Evolutionary conservation across 192 early-diverging fungal genomes (phyloP), one percentile per base, ranked within the genome.

Genomic region (Powellomyces hirtus): DNA sequence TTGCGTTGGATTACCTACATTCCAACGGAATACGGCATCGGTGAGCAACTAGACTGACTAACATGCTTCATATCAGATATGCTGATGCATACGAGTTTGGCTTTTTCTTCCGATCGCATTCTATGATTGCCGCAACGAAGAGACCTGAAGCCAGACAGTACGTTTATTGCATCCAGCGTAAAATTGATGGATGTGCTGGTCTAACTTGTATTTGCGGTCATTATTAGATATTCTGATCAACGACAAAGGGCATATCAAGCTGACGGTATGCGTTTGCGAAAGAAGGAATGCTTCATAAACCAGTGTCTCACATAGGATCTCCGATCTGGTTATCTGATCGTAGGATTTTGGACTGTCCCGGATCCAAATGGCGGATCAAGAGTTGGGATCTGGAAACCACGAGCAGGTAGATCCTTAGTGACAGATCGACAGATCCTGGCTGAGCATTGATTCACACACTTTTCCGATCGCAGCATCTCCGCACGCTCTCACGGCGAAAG

Each of bases 1-100:
- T 94, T 14, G 95, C 96, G 1, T 83, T 98, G 11, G 92, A 94
- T 66, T 96, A 96, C 67, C 72, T 98, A 42, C 96, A 98, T 74
- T 53, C 76, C 11, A 92, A 94, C 62, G 91, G 93, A 6, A 98
- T 98, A 46, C 89, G 88, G 18, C 94, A 98, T 71, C 78, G 94
- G 37, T 92, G 90, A 59, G 79, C 36, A 18, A 14, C 13, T 72
- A 8, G 5, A 20, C 20, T 5, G 5, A 56, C 5, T 16, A 56
- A 30, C 6, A 56, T 18, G 29, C 29, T 56, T 56, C 4, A n/a
- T n/a, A n/a, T n/a, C n/a, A n/a, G n/a, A n/a, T n/a, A n/a, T n/a
- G n/a, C n/a, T n/a, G n/a, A n/a, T n/a, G n/a, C n/a, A n/a, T n/a
- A n/a, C n/a, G n/a, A n/a, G n/a, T n/a, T 56, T 56, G 26, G 46